Conservation (phyloP, 1,139 yeast species). For the Protomyces macrosporus region DNA sequence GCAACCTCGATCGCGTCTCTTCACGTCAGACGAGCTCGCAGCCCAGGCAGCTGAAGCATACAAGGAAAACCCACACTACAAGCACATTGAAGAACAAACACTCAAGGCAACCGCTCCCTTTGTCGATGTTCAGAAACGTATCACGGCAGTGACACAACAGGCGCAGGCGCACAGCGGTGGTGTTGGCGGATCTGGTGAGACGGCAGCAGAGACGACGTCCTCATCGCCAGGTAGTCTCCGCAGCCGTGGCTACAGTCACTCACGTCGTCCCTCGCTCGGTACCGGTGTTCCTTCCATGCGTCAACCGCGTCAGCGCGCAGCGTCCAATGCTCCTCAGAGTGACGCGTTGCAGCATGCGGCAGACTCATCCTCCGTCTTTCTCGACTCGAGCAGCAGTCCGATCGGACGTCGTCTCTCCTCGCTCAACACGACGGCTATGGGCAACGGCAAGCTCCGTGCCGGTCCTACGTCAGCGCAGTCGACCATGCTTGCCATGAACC, state of each 20-base stretch:
- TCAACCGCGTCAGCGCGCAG: neutral
- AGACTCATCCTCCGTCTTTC: neutral
- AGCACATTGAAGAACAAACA: slow-evolving; percentile 13
- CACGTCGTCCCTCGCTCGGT: neutral
- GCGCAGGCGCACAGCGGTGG: neutral
- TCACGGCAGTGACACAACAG: too few relatives aligned
- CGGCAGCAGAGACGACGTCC: neutral
- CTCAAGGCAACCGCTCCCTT: slow-evolving; percentile 22
- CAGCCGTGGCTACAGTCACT: slow-evolving; percentile 2
- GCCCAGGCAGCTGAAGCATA: neutral
- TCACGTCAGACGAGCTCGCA: neutral
- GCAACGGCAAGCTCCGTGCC: neutral
- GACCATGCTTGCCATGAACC: neutral
- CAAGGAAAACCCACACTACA: slow-evolving; percentile 10
- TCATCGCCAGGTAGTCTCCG: neutral
- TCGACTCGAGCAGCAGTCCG: neutral
- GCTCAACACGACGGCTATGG: neutral
- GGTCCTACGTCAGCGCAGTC: neutral
- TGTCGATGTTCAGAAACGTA: slow-evolving; percentile 9
- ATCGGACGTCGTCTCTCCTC: neutral
- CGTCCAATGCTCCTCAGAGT: neutral
- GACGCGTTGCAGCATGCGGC: neutral
- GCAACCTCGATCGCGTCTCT: neutral
- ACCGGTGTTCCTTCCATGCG: neutral
- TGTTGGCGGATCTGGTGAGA: neutral